Evolutionary conservation across 1,139 yeast species (phyloP).

Genomic region (Candida tropicalis): DNA sequence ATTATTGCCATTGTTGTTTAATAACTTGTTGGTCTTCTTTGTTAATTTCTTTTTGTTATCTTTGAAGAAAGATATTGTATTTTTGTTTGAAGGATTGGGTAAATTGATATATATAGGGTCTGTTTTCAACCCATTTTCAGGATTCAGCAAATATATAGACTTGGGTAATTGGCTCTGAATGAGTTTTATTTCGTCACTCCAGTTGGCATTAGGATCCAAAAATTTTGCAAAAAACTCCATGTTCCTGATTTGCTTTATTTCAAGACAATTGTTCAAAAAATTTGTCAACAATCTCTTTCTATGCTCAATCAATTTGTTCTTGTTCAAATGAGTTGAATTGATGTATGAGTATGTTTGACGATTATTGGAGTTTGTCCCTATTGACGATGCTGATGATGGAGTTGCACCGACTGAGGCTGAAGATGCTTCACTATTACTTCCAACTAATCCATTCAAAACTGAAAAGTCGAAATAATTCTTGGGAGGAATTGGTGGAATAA

Average conservation of each 20-base stretch:
- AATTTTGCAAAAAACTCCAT: slow-evolving; percentile 73
- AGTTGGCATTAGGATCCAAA: slow-evolving; percentile 81
- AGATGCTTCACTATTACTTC: slow-evolving; percentile 10
- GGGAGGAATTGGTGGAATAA: slow-evolving; percentile 95
- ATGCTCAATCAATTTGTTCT: slow-evolving; percentile 50
- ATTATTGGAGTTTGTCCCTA: slow-evolving; percentile 8
- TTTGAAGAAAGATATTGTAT: slow-evolving; percentile 39
- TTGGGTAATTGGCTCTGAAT: slow-evolving; percentile 45
- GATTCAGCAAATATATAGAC: slow-evolving; percentile 53
- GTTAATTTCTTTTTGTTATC: slow-evolving; percentile 33
- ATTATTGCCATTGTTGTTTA: slow-evolving; percentile 16
- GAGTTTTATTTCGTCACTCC: slow-evolving; percentile 57
- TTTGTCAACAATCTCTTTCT: slow-evolving; percentile 78
- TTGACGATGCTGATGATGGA: slow-evolving; percentile 9
- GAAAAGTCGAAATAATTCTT: slow-evolving; percentile 61
- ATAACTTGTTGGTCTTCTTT: slow-evolving; percentile 28
- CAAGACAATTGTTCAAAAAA: slow-evolving; percentile 76
- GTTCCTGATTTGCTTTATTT: slow-evolving; percentile 55
- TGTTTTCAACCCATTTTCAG: slow-evolving; percentile 55
- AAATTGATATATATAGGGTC: slow-evolving; percentile 62
- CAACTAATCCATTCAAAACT: slow-evolving; percentile 39
- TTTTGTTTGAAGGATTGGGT: slow-evolving; percentile 57
- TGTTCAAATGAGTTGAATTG: slow-evolving; percentile 46
- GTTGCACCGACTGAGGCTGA: background rate
- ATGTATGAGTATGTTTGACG: slow-evolving; percentile 38